Conservation (phyloP, 208 protist genomes). For the Crithidia sp. region DNA sequence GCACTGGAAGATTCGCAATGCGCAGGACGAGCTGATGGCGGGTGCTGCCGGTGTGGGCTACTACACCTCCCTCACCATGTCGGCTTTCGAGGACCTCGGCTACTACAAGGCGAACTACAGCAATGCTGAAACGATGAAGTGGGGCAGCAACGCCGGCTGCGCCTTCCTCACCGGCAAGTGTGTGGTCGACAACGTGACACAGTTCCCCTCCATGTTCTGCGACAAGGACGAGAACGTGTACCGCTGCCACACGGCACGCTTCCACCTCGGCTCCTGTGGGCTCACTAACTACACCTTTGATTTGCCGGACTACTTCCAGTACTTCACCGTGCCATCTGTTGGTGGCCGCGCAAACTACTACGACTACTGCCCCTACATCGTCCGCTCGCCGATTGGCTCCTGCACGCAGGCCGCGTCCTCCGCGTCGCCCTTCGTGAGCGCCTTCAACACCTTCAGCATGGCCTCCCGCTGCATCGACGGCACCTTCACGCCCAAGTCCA, state of each 20-base stretch:
- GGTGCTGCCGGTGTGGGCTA: conserved; percentile 27
- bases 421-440: too few species aligned
- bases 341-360: too few species aligned
- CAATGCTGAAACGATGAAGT: conserved; percentile 70
- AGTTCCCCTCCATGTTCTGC: conserved; percentile 64
- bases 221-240: neutral
- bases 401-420: too few species aligned
- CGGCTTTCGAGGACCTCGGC: conserved; percentile 76
- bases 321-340: too few species aligned
- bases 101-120: conserved; percentile 76
- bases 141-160: conserved; percentile 70
- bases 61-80: conserved; percentile 83
- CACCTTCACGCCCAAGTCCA: too few species aligned
- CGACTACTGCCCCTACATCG: too few species aligned
- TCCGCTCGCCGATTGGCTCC: too few species aligned
- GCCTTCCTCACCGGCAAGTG: conserved; percentile 55
- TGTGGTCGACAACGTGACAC: conserved; percentile 33
- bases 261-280: conserved; percentile 34
- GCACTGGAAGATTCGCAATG: conserved; percentile 87
- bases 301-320: too few species aligned
- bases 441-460: too few species aligned
- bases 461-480: too few species aligned
- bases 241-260: too few species aligned
- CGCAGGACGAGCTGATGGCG: conserved; percentile 88
- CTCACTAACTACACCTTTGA: neutral